A percentile compares a stretch with the other conserved stretches of the same genome.
Conservation (phyloP, 192 early-diverging fungal genomes). For the Piromyces finnis region DNA sequence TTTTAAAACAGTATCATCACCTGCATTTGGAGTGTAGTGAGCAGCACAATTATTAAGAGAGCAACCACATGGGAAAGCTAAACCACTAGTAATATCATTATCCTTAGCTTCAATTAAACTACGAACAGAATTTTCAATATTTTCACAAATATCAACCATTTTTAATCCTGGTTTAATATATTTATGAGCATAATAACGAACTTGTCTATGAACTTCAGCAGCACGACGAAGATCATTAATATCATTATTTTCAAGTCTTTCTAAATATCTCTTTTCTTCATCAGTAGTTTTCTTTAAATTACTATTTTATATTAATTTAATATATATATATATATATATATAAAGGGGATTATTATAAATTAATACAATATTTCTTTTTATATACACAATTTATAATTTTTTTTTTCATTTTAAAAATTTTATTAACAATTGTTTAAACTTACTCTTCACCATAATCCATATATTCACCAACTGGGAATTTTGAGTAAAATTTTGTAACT, state of each 20-base stretch:
- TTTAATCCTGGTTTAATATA: constrained; percentile 86
- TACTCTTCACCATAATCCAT: constrained; percentile 75
- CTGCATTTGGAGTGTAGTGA: constrained; percentile 95
- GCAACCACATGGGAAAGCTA: constrained; percentile 89
- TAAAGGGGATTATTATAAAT: no score
- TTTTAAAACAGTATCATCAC: constrained; percentile 73
- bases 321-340: no score
- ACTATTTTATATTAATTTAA: constrained; percentile 13
- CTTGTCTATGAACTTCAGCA: constrained; percentile 90
- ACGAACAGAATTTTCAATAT: constrained; percentile 90
- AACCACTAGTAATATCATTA: constrained; percentile 48
- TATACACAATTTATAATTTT: no score
- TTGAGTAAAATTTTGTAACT: constrained; percentile 62
- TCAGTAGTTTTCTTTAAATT: constrained; percentile 74
- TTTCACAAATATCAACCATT: constrained; percentile 79
- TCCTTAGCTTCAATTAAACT: constrained; percentile 72
- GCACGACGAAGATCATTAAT: constrained; percentile 69
- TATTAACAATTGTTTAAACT: background rate
- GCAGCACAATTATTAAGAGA: constrained; percentile 91
- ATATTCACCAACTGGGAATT: constrained; percentile 71
- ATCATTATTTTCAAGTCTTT: constrained; percentile 48
- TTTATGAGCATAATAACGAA: constrained; percentile 60
- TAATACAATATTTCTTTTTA: no score
- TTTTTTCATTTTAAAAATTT: no score
- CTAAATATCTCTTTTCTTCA: constrained; percentile 79